Conservation (phyloP, 805 yeast genomes). For the Lipomyces sp. region DNA sequence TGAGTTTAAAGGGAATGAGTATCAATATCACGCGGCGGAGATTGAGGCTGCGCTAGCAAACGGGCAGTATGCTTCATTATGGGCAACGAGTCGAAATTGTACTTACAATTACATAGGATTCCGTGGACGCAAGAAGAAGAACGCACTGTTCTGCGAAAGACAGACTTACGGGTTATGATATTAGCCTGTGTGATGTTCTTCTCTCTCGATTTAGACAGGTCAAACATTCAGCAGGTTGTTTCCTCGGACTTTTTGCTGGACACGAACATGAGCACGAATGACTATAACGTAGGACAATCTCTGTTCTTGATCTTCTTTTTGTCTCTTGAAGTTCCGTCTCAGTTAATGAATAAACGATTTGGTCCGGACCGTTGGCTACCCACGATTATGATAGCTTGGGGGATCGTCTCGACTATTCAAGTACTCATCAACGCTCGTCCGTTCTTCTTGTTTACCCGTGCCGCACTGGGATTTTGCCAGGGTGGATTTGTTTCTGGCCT, state of each 20-base stretch:
- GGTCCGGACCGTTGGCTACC: constrained; percentile 71
- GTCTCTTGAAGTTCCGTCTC: constrained; percentile 50
- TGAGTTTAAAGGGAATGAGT: constrained; percentile 22
- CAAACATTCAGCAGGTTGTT: constrained; percentile 58
- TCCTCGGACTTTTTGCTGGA: constrained; percentile 60
- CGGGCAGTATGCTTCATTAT: constrained; percentile 24
- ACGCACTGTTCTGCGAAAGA: constrained; percentile 52
- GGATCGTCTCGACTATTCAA: constrained; percentile 59
- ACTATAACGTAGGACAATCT: constrained; percentile 63
- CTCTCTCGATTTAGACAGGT: constrained; percentile 61
- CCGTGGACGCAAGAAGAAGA: constrained; percentile 62
- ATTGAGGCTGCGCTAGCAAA: constrained; percentile 24
- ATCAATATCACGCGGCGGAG: constrained; percentile 26
- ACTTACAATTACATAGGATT: constrained; percentile 6
- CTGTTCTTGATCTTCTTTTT: constrained; percentile 55
- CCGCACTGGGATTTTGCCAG: constrained; percentile 59
- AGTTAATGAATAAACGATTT: constrained; percentile 57
- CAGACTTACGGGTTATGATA: constrained; percentile 58
- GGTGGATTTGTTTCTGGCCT: constrained; percentile 74
- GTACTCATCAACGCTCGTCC: constrained; percentile 49
- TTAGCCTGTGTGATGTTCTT: constrained; percentile 63
- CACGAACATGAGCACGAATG: constrained; percentile 56
- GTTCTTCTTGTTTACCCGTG: constrained; percentile 54
- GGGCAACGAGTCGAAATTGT: background rate
- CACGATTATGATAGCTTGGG: constrained; percentile 57